phyloP scores from a whole-genome alignment of 805 yeast species.

The Suhomyces faveliae region DNA sequence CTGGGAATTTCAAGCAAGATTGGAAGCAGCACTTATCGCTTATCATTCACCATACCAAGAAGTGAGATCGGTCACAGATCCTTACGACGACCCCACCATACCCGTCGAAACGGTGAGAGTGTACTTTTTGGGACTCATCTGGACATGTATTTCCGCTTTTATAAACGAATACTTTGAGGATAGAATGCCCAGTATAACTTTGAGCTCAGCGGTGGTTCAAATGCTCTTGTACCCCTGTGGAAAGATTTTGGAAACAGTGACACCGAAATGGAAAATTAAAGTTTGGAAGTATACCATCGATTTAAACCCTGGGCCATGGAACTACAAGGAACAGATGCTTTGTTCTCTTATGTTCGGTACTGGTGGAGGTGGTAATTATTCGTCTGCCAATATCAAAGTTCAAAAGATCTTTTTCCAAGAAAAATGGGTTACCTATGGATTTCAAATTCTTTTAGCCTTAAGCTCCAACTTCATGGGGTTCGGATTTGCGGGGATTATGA shows the following conservation, averaged over 20 bases:
- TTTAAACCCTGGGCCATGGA: conserved; percentile 32
- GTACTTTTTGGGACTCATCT: conserved; percentile 18
- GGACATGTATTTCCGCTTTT: conserved; percentile 16
- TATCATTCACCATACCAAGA: conserved; percentile 33
- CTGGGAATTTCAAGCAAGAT: conserved; percentile 18
- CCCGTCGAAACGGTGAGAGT: conserved; percentile 39
- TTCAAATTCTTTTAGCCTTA: conserved; percentile 13
- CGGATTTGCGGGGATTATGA: conserved; percentile 17
- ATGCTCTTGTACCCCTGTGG: conserved; percentile 20
- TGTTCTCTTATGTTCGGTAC: conserved; percentile 1
- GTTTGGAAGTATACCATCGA: conserved; percentile 19
- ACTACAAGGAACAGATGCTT: conserved; percentile 8
- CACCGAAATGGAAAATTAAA: conserved; percentile 17
- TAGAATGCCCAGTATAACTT: conserved; percentile 16
- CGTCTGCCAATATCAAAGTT: conserved; percentile 3
- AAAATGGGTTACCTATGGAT: conserved; percentile 17
- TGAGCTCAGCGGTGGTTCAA: conserved; percentile 15
- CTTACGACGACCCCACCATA: conserved; percentile 22
- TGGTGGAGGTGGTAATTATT: conserved; percentile 35
- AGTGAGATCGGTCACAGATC: conserved; percentile 31
- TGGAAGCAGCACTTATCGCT: conserved; percentile 19
- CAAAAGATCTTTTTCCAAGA: conserved; percentile 13
- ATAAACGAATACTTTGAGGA: conserved; percentile 17
- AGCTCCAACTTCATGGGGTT: conserved; percentile 16
- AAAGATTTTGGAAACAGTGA: conserved; percentile 7